Percentiles rank a stretch among this genome's conserved stretches.
Conservation (phyloP, 768 basidiomycete genomes). For the Boletus vermiculosoides region DNA sequence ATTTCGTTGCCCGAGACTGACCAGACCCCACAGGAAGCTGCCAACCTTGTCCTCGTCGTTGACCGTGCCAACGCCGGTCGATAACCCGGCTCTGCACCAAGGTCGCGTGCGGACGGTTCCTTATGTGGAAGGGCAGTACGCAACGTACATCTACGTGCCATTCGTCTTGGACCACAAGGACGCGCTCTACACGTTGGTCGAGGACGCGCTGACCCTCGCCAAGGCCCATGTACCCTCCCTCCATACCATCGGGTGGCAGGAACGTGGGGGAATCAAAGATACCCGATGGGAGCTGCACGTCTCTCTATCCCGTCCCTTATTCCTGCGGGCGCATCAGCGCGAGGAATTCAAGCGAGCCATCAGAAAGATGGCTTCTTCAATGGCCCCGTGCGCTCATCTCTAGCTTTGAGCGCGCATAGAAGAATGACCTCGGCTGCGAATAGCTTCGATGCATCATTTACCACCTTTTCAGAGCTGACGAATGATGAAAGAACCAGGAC, state of each 20-base stretch:
- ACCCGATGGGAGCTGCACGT: constrained; percentile 62
- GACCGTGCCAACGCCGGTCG: constrained; percentile 48
- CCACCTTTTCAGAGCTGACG: constrained; percentile 62
- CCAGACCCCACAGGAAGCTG: constrained; percentile 48
- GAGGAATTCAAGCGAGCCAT: constrained; percentile 68
- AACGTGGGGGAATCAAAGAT: neutral
- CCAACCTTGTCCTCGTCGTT: constrained; percentile 57
- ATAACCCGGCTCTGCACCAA: constrained; percentile 80
- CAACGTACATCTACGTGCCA: constrained; percentile 74
- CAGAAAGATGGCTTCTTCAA: constrained; percentile 46
- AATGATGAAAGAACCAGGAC: constrained; percentile 82
- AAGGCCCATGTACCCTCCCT: constrained; percentile 46
- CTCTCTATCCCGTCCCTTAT: constrained; percentile 81
- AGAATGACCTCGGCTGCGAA: constrained; percentile 9
- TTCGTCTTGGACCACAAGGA: constrained; percentile 46
- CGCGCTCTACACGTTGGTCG: constrained; percentile 45
- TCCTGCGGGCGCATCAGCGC: constrained; percentile 74
- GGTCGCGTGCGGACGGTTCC: constrained; percentile 74
- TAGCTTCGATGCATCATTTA: constrained; percentile 76
- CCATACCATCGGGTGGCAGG: constrained; percentile 40
- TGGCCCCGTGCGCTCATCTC: constrained; percentile 42
- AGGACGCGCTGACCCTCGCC: constrained; percentile 45
- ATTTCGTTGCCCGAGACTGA: neutral
- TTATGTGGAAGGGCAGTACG: constrained; percentile 86
- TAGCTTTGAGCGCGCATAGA: constrained; percentile 1